Conservation (phyloP, 148 eudicot species). For the Hydrangea macrophylla region DNA sequence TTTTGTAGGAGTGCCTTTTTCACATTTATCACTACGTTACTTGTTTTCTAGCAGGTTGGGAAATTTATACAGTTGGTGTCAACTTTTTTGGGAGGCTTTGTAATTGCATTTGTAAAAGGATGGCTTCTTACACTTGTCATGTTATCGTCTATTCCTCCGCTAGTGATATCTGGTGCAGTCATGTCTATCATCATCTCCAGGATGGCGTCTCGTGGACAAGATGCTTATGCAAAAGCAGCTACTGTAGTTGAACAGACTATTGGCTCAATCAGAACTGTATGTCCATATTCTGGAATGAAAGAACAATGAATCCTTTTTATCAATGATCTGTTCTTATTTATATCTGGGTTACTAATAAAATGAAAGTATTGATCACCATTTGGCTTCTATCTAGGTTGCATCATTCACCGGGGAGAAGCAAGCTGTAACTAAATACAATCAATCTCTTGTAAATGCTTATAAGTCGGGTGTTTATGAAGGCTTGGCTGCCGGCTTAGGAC, state of each 20-base stretch:
- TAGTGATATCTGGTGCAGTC: constrained; percentile 51
- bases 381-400: constrained; percentile 47
- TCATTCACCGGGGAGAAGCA: constrained; percentile 71
- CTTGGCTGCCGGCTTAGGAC: constrained; percentile 46
- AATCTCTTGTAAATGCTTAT: constrained; percentile 41
- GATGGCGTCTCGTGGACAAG: constrained; percentile 60
- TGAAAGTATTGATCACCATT: neutral
- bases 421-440: constrained; percentile 43
- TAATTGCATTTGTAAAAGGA: constrained; percentile 69
- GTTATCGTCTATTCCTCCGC: constrained; percentile 56
- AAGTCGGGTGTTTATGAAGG: constrained; percentile 47
- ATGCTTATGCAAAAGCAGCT: constrained; percentile 75
- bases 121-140: constrained; percentile 89
- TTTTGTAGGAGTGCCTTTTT: neutral
- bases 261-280: constrained; percentile 83
- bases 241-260: constrained; percentile 73
- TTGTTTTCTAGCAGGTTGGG: constrained; percentile 58
- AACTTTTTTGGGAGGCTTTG: constrained; percentile 78
- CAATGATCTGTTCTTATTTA: no score
- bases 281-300: constrained; percentile 12
- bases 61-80: constrained; percentile 62
- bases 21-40: neutral
- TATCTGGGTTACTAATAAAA: neutral
- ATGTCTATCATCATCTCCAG: constrained; percentile 45
- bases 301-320: neutral